Conservation (phyloP, 441 rosid species). For the Gossypium davidsonii region DNA sequence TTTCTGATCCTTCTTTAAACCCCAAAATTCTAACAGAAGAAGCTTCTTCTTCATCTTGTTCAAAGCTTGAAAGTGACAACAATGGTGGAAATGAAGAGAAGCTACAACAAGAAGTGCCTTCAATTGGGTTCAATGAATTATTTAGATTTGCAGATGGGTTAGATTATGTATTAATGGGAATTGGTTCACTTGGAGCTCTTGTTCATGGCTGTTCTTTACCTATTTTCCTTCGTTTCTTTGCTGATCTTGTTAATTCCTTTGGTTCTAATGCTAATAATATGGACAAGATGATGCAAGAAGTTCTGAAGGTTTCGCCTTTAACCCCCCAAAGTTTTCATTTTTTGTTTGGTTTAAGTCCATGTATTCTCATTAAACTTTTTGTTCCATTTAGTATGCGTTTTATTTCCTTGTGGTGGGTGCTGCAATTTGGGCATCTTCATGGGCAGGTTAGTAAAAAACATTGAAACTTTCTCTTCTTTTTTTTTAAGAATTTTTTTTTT, state of each 20-base stretch:
- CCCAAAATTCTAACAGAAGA: slow-evolving; percentile 28
- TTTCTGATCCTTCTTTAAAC: slow-evolving; percentile 39
- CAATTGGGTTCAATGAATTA: slow-evolving; percentile 70
- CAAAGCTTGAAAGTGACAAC: slow-evolving; percentile 17
- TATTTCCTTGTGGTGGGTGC: slow-evolving; percentile 98
- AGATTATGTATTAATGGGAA: slow-evolving; percentile 88
- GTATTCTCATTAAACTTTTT: neutral
- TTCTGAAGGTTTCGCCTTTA: slow-evolving; percentile 59
- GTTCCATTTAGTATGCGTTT: slow-evolving; percentile 62
- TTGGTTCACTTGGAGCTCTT: slow-evolving; percentile 91
- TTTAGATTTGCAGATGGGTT: slow-evolving; percentile 96
- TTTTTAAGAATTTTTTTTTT: neutral
- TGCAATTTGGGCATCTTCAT: slow-evolving; percentile 98
- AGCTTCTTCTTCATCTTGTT: slow-evolving; percentile 22
- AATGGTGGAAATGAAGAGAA: slow-evolving; percentile 32
- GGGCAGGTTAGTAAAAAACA: slow-evolving; percentile 68
- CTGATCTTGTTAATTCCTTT: slow-evolving; percentile 97
- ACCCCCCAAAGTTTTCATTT: neutral
- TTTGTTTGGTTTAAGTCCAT: neutral
- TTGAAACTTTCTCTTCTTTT: neutral
- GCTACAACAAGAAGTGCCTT: slow-evolving; percentile 36
- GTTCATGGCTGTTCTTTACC: slow-evolving; percentile 95
- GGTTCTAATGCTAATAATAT: slow-evolving; percentile 86
- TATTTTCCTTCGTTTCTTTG: slow-evolving; percentile 88
- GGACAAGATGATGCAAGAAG: slow-evolving; percentile 96